phyloP scores from a whole-genome alignment of 176 grass and related monocot species.

The Puccinellia tenuiflora region DNA sequence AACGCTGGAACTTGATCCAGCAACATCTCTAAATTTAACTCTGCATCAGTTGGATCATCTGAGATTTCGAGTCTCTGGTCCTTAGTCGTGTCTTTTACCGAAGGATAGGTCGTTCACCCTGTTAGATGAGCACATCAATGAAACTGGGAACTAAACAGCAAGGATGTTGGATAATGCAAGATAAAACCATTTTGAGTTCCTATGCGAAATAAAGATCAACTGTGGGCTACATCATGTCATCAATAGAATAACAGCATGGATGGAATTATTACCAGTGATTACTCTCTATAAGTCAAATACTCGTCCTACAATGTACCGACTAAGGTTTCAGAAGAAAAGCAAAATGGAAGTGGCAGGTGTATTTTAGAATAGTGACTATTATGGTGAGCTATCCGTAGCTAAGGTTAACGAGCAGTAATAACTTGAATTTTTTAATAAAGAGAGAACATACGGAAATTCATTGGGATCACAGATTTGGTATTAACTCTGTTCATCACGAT shows the following conservation, averaged over 20 bases:
- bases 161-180: slow-evolving; percentile 1
- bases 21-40: background rate
- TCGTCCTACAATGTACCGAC: background rate
- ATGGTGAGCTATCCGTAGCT: background rate
- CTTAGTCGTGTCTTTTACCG: background rate
- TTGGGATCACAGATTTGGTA: background rate
- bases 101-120: background rate
- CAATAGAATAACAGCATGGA: background rate
- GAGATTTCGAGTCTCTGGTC: background rate
- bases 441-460: background rate
- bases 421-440: background rate
- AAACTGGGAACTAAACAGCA: background rate
- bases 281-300: background rate
- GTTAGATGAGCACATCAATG: slow-evolving; percentile 5
- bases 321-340: background rate
- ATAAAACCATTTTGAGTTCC: background rate
- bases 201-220: background rate
- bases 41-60: background rate
- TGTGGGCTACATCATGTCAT: background rate
- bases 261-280: background rate
- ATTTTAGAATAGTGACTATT: background rate
- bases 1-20: background rate
- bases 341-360: background rate
- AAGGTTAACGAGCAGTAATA: background rate
- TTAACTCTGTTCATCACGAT: background rate